Evolutionary conservation across 1,139 yeast genomes (phyloP).

Genomic region (Nakaseomyces kungkrabaensis): DNA sequence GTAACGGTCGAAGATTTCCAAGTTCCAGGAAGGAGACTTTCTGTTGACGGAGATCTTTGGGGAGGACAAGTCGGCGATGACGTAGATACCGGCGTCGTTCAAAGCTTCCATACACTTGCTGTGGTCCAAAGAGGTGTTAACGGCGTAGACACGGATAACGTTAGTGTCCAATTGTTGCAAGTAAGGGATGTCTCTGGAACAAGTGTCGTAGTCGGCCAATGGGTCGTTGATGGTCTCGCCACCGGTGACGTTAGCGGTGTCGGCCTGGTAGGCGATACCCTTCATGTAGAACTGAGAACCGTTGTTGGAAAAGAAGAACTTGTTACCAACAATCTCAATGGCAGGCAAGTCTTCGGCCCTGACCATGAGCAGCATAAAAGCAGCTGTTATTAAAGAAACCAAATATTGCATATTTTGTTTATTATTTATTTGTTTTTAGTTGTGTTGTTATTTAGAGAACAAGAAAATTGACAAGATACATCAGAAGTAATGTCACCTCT

Average conservation of each 20-base stretch:
- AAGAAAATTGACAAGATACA: no score
- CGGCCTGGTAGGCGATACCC: conserved; percentile 74
- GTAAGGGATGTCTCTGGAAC: conserved; percentile 73
- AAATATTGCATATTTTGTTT: background rate
- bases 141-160: conserved; percentile 65
- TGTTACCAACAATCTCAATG: conserved; percentile 51
- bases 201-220: conserved; percentile 51
- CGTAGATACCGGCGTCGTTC: conserved; percentile 70
- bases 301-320: conserved; percentile 60
- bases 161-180: conserved; percentile 51
- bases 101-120: conserved; percentile 56
- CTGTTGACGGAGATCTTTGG: conserved; percentile 60
- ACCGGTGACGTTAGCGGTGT: conserved; percentile 45
- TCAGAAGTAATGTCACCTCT: no score
- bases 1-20: conserved; percentile 55
- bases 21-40: conserved; percentile 46
- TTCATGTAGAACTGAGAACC: conserved; percentile 67
- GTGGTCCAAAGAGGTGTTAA: conserved; percentile 58
- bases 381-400: conserved; percentile 6
- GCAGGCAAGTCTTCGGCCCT: conserved; percentile 39
- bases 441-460: no score
- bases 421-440: background rate
- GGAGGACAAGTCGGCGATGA: conserved; percentile 62
- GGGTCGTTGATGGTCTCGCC: conserved; percentile 55
- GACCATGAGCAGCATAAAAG: conserved; percentile 29